A percentile compares a stretch with the other conserved stretches of the same genome.
Conservation (phyloP, 257 asterid genomes). For the Jaltomata sinuosa region DNA sequence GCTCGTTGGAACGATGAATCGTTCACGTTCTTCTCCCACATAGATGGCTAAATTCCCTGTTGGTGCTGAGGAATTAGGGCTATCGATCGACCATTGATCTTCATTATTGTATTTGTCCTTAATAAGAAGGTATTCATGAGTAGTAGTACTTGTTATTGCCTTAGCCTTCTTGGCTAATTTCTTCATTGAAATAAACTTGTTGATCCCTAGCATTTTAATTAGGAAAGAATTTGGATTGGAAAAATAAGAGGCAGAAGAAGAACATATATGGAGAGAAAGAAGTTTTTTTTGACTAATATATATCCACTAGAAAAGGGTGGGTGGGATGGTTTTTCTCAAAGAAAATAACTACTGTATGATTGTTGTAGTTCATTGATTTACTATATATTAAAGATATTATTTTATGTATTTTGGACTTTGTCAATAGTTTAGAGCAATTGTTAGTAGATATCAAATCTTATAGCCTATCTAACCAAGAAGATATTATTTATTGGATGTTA, state of each 20-base stretch:
- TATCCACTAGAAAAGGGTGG: not conserved
- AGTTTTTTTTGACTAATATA: not conserved
- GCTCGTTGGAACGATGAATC: constrained; percentile 57
- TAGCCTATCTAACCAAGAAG: not conserved
- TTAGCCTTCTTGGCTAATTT: constrained; percentile 52
- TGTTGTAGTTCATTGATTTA: not conserved
- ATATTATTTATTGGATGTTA: not conserved
- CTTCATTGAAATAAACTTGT: constrained; percentile 52
- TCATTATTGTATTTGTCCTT: not conserved
- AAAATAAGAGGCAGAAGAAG: not conserved
- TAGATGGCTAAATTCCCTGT: constrained; percentile 57
- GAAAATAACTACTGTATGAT: not conserved
- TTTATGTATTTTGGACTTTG: not conserved
- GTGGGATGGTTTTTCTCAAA: constrained; percentile 20
- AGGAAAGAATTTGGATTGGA: not conserved
- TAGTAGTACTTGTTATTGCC: not conserved
- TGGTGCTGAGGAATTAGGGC: constrained; percentile 18
- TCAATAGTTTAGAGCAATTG: not conserved
- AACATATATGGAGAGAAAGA: not conserved
- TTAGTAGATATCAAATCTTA: not conserved
- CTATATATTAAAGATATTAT: not conserved
- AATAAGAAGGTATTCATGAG: constrained; percentile 24
- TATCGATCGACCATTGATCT: not conserved
- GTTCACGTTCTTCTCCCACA: constrained; percentile 58
- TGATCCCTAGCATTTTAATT: constrained; percentile 37